These are phyloP conservation scores for Pyrus bretschneideri DNA, from an alignment of 306 rosid genomes.

Conservation along the genomic window DNA sequence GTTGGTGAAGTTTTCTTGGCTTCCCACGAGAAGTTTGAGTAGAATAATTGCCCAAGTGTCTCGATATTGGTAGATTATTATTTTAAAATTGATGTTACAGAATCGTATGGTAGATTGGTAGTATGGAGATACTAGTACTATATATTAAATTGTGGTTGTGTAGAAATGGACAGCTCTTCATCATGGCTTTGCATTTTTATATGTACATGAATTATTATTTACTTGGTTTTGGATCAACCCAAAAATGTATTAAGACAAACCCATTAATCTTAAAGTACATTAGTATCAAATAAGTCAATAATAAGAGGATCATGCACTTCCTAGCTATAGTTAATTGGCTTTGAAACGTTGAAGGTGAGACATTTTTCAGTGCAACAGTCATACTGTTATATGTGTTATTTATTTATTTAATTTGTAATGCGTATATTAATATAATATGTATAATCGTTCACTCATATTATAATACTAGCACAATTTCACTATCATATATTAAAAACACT, in stretches of 20 bases:
- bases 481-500: too few relatives aligned
- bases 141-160: slow-evolving; percentile 6
- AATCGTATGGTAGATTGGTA: slow-evolving; percentile 40
- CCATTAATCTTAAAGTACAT: background rate
- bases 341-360: background rate
- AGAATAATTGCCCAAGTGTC: slow-evolving; percentile 41
- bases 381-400: too few relatives aligned
- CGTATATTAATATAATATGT: too few relatives aligned
- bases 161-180: background rate
- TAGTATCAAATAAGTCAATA: background rate
- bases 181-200: background rate
- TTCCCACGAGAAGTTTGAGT: background rate
- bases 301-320: background rate
- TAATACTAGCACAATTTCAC: too few relatives aligned
- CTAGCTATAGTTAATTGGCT: background rate
- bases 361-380: background rate
- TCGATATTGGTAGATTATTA: slow-evolving; percentile 28
- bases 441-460: too few relatives aligned
- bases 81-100: slow-evolving; percentile 3
- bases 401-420: too few relatives aligned
- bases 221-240: background rate
- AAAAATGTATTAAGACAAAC: background rate
- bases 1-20: slow-evolving; percentile 31
- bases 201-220: background rate
- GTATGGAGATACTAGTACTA: slow-evolving; percentile 19